Percentiles rank a stretch among this genome's conserved stretches.
Evolutionary conservation across 495 filamentous ascomycete species (phyloP).

Genomic region (Annulohypoxylon stygium): DNA sequence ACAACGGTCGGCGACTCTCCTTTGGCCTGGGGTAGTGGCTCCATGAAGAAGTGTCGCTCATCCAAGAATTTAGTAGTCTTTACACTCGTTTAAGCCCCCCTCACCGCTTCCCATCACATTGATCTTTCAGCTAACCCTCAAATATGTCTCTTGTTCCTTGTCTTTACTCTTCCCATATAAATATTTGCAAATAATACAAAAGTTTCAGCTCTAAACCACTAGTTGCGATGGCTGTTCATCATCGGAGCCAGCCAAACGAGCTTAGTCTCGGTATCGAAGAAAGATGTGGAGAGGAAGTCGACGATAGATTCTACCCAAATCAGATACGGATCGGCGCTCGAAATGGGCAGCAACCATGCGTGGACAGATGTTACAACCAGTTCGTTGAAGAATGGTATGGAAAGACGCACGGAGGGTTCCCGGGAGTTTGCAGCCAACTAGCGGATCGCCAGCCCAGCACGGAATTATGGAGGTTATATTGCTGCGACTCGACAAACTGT

Average conservation of each 20-base stretch:
- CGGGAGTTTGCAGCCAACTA: conserved; percentile 46
- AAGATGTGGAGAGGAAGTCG: not conserved
- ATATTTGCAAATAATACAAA: conserved; percentile 39
- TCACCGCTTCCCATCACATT: conserved; percentile 25
- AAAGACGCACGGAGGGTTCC: conserved; percentile 15
- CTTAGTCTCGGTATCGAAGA: not conserved
- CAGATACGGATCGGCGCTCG: conserved; percentile 28
- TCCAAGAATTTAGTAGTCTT: conserved; percentile 23
- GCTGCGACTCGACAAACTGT: conserved; percentile 60
- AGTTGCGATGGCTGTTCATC: conserved; percentile 33
- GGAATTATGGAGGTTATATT: conserved; percentile 59
- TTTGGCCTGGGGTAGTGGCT: conserved; percentile 14
- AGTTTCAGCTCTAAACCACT: conserved; percentile 13
- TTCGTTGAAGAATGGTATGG: conserved; percentile 39
- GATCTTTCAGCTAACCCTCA: conserved; percentile 6
- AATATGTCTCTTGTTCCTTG: conserved; percentile 47
- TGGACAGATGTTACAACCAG: conserved; percentile 41
- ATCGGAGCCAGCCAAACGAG: not conserved
- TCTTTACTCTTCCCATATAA: conserved; percentile 28
- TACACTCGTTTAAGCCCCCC: conserved; percentile 41
- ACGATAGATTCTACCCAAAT: not conserved
- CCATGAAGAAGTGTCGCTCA: conserved; percentile 22
- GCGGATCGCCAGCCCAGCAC: conserved; percentile 35
- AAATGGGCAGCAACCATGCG: conserved; percentile 40
- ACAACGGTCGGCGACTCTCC: conserved; percentile 30